Evolutionary conservation across 2,329 filamentous ascomycete species (phyloP), one percentile per base, ranked within the genome.

Genomic region (Paracoccidioides brasiliensis): DNA sequence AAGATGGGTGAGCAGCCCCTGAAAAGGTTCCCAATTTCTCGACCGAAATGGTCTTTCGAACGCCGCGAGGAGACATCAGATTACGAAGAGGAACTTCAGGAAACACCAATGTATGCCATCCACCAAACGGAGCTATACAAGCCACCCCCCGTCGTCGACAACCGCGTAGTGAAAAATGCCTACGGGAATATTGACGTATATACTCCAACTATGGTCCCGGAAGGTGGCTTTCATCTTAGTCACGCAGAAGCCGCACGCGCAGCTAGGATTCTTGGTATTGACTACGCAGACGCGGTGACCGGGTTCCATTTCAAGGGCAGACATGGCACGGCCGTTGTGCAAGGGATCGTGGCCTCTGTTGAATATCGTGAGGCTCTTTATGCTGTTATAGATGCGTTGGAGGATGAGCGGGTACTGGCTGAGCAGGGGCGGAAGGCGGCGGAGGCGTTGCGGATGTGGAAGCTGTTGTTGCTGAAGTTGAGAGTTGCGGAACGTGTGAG

Each of bases 231-330:
- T 12, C 81, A 84, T 60, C 70, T 85, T 33, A 72, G 72, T 52
- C 75, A 80, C 58, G 69, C 74, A 12, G 74, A 84, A 52, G 85
- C 87, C 0, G 75, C 80, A 1, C 80, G 80, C 52, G 91, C 91
- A 1, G 89, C 90, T 0, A 82, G 80, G 56, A 72, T 90, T 1
- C 70, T 96, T 0, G 84, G 84, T 0, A 78, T 97, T 15, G 90
- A 97, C 70, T 95, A 86, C 67, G 88, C 88, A 2, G 88, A 91
- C 37, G 93, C 93, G 0, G 81, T 98, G 4, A 93, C 85, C 0
- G 91, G 91, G 0, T 98, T 97, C 64, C 78, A 85, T 41, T 98
- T 97, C 72, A 84, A 82, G 65, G 90, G 90, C 0, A 81, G 88
- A 2, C 84, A 88, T 55, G 91, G 91, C 14, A 96, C 89, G 2